phyloP scores from a whole-genome alignment of 164 flowering plant species.

The Echeveria elegans region DNA sequence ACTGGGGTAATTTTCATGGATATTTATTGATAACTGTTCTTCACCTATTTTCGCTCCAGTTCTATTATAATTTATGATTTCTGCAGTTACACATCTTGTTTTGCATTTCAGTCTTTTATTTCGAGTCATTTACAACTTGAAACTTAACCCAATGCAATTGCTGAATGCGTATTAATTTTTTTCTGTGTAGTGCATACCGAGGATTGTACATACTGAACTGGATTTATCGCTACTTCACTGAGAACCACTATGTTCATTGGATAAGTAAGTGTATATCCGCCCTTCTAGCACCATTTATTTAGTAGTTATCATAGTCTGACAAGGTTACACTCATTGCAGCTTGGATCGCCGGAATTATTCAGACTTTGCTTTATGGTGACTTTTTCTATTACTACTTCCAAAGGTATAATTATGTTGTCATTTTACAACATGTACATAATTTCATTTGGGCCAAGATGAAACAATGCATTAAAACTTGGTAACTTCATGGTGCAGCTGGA shows the following conservation, averaged over 20 bases:
- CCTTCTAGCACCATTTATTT: background rate
- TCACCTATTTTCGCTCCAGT: background rate
- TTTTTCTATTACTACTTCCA: conserved; percentile 91
- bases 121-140: background rate
- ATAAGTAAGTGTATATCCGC: conserved; percentile 39
- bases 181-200: conserved; percentile 68
- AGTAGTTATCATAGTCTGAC: background rate
- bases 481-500: conserved; percentile 45
- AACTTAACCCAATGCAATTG: too few species aligned
- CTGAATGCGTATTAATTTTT: background rate
- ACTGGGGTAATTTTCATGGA: conserved; percentile 50
- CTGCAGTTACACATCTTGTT: background rate
- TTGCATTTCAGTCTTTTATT: background rate
- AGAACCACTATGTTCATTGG: conserved; percentile 84
- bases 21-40: background rate
- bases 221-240: conserved; percentile 89
- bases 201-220: conserved; percentile 77
- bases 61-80: background rate
- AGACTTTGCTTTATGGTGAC: conserved; percentile 85
- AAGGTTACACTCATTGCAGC: conserved; percentile 35
- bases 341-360: conserved; percentile 83
- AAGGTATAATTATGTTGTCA: conserved; percentile 32
- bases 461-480: background rate
- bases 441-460: background rate
- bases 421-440: background rate